Evolutionary conservation across 2,329 filamentous ascomycete genomes (phyloP).

Genomic region (Fusarium sp.): DNA sequence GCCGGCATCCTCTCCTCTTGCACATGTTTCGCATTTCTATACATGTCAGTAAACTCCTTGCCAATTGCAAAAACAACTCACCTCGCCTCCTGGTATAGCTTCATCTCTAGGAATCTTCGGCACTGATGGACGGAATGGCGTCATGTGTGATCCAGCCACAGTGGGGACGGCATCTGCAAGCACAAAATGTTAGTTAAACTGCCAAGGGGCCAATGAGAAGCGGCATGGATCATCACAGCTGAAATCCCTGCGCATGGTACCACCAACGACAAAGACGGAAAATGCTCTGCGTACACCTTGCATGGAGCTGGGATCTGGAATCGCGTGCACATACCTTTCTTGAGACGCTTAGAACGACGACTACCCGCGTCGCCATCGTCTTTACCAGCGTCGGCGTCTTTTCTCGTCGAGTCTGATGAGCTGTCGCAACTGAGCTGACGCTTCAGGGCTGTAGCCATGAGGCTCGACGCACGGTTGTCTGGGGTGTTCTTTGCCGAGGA

Average conservation of each 20-base stretch:
- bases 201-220: constrained; percentile 35
- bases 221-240: constrained; percentile 32
- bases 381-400: constrained; percentile 61
- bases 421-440: constrained; percentile 77
- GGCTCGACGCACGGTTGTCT: constrained; percentile 68
- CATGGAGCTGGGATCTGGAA: constrained; percentile 24
- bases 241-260: constrained; percentile 42
- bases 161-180: constrained; percentile 74
- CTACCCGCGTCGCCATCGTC: constrained; percentile 75
- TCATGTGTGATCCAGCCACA: constrained; percentile 97
- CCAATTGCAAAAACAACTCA: constrained; percentile 11
- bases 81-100: constrained; percentile 57
- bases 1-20: constrained; percentile 78
- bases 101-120: constrained; percentile 73
- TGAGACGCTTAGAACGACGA: constrained; percentile 90
- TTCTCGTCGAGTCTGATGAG: constrained; percentile 58
- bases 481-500: constrained; percentile 73
- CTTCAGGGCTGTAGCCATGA: constrained; percentile 75
- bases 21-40: constrained; percentile 85
- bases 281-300: constrained; percentile 32
- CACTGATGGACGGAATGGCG: constrained; percentile 85
- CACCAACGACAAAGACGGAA: constrained; percentile 28
- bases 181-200: constrained; percentile 36
- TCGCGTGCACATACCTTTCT: constrained; percentile 64
- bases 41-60: constrained; percentile 29